Evolutionary conservation across 805 yeast species (phyloP).

Genomic region (Candida vaughaniae): DNA sequence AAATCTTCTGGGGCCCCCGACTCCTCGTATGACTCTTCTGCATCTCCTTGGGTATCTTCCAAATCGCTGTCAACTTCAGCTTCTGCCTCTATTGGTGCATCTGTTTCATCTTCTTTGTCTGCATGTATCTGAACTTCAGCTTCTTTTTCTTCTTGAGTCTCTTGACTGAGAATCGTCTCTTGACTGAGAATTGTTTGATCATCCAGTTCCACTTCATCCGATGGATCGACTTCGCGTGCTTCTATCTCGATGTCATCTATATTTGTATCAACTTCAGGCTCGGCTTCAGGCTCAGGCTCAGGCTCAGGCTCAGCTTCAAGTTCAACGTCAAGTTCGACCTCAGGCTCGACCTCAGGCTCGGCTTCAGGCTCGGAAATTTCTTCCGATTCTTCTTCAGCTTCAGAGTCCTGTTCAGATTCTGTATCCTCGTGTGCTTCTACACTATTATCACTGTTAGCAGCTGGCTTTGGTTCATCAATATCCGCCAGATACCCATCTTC

Average conservation of each 20-base stretch:
- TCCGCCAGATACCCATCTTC: slow-evolving; percentile 6
- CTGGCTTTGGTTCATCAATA: slow-evolving; percentile 1
- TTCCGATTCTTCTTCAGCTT: slow-evolving; percentile 6
- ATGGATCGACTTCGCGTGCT: background rate
- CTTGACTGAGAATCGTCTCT: no score
- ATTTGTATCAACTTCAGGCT: background rate
- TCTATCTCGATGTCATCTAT: slow-evolving; percentile 2
- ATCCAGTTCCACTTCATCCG: background rate
- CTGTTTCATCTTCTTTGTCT: background rate
- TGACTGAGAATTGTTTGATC: no score
- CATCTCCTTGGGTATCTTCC: background rate
- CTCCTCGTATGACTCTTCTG: slow-evolving; percentile 1
- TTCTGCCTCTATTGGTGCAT: slow-evolving; percentile 1
- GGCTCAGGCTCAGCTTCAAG: slow-evolving; percentile 2
- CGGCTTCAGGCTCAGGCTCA: slow-evolving; percentile 2
- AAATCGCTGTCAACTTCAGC: background rate
- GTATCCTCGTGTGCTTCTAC: slow-evolving; percentile 1
- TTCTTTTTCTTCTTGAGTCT: slow-evolving; percentile 1
- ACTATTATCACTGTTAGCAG: no score
- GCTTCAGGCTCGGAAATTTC: slow-evolving; percentile 9
- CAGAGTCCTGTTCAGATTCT: slow-evolving; percentile 1
- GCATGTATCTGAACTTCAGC: slow-evolving; percentile 3
- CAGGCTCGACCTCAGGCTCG: slow-evolving; percentile 9
- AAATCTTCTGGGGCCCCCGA: slow-evolving; percentile 3
- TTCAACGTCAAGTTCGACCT: slow-evolving; percentile 6